Conservation (phyloP, 441 rosid genomes). For the Gossypium gossypioides region DNA sequence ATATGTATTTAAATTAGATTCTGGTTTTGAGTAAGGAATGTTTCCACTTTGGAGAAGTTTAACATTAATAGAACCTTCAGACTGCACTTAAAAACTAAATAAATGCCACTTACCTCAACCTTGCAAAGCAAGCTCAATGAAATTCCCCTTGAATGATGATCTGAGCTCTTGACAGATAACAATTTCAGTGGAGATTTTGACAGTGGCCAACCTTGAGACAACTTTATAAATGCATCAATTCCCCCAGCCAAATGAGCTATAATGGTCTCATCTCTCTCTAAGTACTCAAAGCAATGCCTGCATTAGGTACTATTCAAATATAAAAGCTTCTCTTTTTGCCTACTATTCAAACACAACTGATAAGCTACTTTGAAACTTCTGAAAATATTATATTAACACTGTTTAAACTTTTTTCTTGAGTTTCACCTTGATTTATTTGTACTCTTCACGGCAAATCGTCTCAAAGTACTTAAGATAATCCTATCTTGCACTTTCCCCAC, state of each 20-base stretch:
- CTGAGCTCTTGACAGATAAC: slow-evolving; percentile 46
- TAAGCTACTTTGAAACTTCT: background rate
- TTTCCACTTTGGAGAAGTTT: background rate
- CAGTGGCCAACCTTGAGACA: slow-evolving; percentile 72
- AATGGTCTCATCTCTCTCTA: slow-evolving; percentile 57
- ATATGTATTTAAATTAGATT: background rate
- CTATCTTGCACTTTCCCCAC: slow-evolving; percentile 59
- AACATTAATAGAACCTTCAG: background rate
- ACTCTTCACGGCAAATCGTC: slow-evolving; percentile 40
- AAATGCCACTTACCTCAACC: slow-evolving; percentile 46
- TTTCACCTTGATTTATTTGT: slow-evolving; percentile 55
- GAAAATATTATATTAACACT: background rate
- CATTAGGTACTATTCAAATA: slow-evolving; percentile 17
- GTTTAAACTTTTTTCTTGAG: slow-evolving; percentile 3
- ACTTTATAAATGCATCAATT: slow-evolving; percentile 55
- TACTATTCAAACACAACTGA: background rate
- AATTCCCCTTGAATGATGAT: slow-evolving; percentile 39
- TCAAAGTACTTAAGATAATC: slow-evolving; percentile 52
- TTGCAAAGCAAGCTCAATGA: slow-evolving; percentile 51
- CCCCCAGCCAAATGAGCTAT: slow-evolving; percentile 57
- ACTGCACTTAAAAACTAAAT: background rate
- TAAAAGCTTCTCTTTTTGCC: background rate
- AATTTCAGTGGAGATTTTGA: slow-evolving; percentile 49
- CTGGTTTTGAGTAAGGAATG: background rate
- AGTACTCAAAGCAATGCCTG: slow-evolving; percentile 68